Evolutionary conservation across 768 basidiomycete genomes (phyloP).

Genomic region (Royoungia palumana): DNA sequence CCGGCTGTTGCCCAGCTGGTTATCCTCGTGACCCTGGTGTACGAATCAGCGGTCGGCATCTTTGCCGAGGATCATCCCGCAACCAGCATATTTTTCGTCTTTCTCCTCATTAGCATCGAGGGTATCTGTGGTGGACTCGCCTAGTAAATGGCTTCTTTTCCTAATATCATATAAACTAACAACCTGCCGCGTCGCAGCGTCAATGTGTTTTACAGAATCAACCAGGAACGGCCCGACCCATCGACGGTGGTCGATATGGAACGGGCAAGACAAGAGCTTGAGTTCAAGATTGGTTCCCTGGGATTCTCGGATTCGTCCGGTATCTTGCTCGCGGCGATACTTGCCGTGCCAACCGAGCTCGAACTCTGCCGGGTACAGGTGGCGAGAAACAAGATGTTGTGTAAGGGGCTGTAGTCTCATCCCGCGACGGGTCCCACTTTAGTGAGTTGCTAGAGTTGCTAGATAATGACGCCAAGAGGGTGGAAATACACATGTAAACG

Average conservation of each 20-base stretch:
- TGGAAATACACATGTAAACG: background rate
- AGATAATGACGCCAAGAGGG: background rate
- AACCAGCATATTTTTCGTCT: conserved; percentile 59
- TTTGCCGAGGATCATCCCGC: conserved; percentile 46
- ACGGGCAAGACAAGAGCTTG: conserved; percentile 68
- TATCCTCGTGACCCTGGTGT: conserved; percentile 59
- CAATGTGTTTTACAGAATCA: conserved; percentile 82
- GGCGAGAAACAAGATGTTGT: conserved; percentile 64
- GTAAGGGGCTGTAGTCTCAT: conserved; percentile 50
- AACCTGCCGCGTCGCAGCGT: conserved; percentile 47
- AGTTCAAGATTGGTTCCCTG: conserved; percentile 88
- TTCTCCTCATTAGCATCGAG: conserved; percentile 78
- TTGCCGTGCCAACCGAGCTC: conserved; percentile 54
- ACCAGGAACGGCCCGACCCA: conserved; percentile 61
- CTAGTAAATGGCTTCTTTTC: conserved; percentile 54
- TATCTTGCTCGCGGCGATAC: conserved; percentile 43
- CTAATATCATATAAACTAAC: background rate
- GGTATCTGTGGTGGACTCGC: conserved; percentile 91
- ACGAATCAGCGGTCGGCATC: conserved; percentile 68
- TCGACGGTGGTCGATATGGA: conserved; percentile 49
- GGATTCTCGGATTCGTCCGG: conserved; percentile 83
- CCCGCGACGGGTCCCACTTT: no score
- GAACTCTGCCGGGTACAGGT: conserved; percentile 74
- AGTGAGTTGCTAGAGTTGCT: background rate
- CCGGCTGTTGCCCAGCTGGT: conserved; percentile 71